phyloP scores from a whole-genome alignment of 805 yeast species.

The Kurtzmaniella cleridarum region DNA sequence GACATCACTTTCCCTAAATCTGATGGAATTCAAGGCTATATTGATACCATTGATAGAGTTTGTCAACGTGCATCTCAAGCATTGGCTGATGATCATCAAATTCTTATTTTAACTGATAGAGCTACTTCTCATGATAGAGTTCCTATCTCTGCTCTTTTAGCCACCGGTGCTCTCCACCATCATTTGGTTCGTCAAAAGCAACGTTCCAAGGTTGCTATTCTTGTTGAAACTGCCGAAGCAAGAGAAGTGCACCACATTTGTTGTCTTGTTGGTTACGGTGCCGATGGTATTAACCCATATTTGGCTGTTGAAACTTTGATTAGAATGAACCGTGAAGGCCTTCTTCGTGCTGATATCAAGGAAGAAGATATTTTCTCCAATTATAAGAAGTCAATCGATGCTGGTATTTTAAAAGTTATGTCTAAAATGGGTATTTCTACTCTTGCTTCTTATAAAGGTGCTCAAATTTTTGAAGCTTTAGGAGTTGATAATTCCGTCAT shows the following conservation, averaged over 20 bases:
- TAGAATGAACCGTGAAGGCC: constrained; percentile 76
- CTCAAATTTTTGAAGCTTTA: constrained; percentile 94
- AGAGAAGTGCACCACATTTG: constrained; percentile 96
- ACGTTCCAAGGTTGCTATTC: constrained; percentile 89
- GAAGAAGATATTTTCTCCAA: constrained; percentile 63
- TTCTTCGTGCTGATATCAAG: constrained; percentile 51
- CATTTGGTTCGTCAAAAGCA: constrained; percentile 93
- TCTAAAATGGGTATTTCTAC: constrained; percentile 99
- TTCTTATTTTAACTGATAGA: constrained; percentile 74
- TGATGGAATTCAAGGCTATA: constrained; percentile 84
- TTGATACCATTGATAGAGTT: constrained; percentile 76
- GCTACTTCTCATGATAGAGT: constrained; percentile 55
- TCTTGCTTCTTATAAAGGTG: constrained; percentile 97
- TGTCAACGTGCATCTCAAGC: constrained; percentile 86
- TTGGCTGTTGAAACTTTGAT: constrained; percentile 84
- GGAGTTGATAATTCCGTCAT: constrained; percentile 95
- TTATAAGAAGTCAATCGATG: constrained; percentile 80
- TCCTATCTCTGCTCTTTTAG: constrained; percentile 81
- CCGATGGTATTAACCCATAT: constrained; percentile 93
- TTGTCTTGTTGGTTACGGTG: constrained; percentile 93
- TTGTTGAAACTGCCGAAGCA: constrained; percentile 94
- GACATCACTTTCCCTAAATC: constrained; percentile 84
- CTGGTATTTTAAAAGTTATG: constrained; percentile 95
- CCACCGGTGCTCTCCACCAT: constrained; percentile 97
- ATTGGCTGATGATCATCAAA: constrained; percentile 66